phyloP scores from a whole-genome alignment of 1,284 basidiomycete genomes.

The Phellopilus nigrolimitatus region DNA sequence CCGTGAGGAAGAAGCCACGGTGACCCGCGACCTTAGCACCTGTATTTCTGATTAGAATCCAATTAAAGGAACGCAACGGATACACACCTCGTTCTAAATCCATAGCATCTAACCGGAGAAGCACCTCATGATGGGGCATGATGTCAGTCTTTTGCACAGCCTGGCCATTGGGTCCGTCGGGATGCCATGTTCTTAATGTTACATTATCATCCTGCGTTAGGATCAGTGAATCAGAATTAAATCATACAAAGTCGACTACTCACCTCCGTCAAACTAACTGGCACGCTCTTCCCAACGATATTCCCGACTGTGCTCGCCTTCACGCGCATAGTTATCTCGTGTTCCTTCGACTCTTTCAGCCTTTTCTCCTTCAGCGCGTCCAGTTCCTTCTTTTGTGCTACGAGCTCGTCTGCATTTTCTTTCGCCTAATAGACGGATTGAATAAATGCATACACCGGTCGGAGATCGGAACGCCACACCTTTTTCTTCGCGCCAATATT shows the following conservation, averaged over 20 bases:
- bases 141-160: conserved; percentile 67
- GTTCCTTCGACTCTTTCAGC: conserved; percentile 72
- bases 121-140: conserved; percentile 94
- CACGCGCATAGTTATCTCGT: conserved; percentile 73
- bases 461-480: conserved; percentile 37
- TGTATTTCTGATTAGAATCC: conserved; percentile 28
- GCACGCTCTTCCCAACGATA: conserved; percentile 84
- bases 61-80: not conserved
- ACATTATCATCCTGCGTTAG: conserved; percentile 77
- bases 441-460: not conserved
- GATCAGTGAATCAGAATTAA: not conserved
- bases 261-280: conserved; percentile 88
- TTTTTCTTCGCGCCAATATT: conserved; percentile 94
- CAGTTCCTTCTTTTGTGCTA: conserved; percentile 74
- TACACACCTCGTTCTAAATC: conserved; percentile 87
- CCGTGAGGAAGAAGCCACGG: conserved; percentile 93
- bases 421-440: conserved; percentile 60
- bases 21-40: conserved; percentile 93
- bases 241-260: conserved; percentile 20
- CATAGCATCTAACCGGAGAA: conserved; percentile 90
- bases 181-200: conserved; percentile 82
- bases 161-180: conserved; percentile 65
- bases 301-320: conserved; percentile 88
- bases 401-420: conserved; percentile 83
- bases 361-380: conserved; percentile 77